Conservation (phyloP, 148 eudicot species). For the Chenopodium album region DNA sequence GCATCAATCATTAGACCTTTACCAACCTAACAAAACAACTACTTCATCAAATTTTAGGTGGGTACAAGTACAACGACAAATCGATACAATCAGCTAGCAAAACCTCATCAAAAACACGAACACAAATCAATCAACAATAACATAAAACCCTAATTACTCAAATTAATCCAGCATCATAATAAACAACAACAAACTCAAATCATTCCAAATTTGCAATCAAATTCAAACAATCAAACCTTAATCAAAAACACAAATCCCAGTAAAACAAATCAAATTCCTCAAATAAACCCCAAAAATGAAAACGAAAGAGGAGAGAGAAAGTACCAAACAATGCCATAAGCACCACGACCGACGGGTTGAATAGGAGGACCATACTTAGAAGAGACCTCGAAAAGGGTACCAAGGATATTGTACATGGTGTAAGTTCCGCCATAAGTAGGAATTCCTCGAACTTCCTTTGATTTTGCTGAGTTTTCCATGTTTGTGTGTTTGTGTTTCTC, state of each 20-base stretch:
- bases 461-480: constrained; percentile 43
- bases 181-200: too few relatives aligned
- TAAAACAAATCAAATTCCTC: not conserved
- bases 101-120: not conserved
- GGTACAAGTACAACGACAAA: not conserved
- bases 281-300: not conserved
- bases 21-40: not conserved
- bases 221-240: not conserved
- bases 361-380: constrained; percentile 77
- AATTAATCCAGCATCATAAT: not conserved
- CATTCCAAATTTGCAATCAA: not conserved
- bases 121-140: not conserved
- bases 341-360: constrained; percentile 81
- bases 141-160: not conserved
- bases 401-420: constrained; percentile 57
- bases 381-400: constrained; percentile 60
- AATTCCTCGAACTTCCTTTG: constrained; percentile 38
- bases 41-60: not conserved
- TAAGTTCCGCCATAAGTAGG: constrained; percentile 50
- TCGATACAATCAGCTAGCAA: not conserved
- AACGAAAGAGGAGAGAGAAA: constrained; percentile 6
- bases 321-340: constrained; percentile 88
- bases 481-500: not conserved
- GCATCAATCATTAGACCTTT: not conserved
- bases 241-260: not conserved